Conservation (phyloP, 2,329 filamentous ascomycete genomes). For the Metarhizium humberi region DNA sequence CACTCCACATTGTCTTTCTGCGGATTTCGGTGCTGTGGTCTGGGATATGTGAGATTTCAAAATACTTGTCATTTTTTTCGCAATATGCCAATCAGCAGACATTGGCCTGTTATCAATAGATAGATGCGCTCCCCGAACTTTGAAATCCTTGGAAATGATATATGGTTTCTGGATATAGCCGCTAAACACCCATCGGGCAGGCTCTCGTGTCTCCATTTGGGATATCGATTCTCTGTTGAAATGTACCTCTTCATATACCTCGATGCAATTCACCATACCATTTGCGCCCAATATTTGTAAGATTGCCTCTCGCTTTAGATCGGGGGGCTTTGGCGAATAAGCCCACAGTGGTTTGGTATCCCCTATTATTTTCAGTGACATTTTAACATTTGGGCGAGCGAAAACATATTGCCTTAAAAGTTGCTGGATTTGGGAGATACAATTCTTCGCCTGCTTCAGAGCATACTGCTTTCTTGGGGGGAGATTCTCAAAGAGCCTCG, state of each 20-base stretch:
- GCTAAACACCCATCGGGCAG: slow-evolving; percentile 29
- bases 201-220: not conserved
- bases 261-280: slow-evolving; percentile 44
- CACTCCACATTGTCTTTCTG: slow-evolving; percentile 11
- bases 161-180: slow-evolving; percentile 47
- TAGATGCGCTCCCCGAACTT: slow-evolving; percentile 46
- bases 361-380: slow-evolving; percentile 51
- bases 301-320: slow-evolving; percentile 46
- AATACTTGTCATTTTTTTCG: slow-evolving; percentile 47
- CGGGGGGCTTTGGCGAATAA: slow-evolving; percentile 47
- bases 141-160: slow-evolving; percentile 33
- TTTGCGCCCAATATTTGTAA: slow-evolving; percentile 53
- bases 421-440: slow-evolving; percentile 46
- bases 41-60: slow-evolving; percentile 42
- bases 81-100: slow-evolving; percentile 28
- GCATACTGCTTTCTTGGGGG: slow-evolving; percentile 55
- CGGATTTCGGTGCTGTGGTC: slow-evolving; percentile 4
- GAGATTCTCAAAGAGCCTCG: slow-evolving; percentile 47
- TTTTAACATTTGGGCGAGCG: slow-evolving; percentile 51
- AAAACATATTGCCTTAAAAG: slow-evolving; percentile 57
- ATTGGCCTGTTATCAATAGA: slow-evolving; percentile 63
- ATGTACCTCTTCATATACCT: slow-evolving; percentile 14
- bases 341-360: slow-evolving; percentile 44
- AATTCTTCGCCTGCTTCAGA: slow-evolving; percentile 48
- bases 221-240: not conserved